Base-by-base conservation (phyloP, 106 monocot species). In the Allium fistulosum region DNA sequence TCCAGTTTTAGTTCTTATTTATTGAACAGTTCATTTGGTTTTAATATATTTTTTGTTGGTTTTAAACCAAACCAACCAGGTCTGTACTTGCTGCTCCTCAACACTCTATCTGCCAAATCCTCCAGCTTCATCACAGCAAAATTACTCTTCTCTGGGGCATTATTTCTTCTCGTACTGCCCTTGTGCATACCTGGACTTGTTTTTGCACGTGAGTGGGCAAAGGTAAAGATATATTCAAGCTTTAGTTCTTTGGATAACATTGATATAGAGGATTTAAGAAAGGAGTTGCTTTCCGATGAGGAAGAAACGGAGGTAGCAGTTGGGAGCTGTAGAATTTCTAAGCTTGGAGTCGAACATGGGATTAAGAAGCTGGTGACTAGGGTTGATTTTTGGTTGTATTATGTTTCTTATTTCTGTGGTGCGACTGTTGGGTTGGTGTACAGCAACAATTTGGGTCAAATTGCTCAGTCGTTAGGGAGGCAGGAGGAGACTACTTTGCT, bases 381-480 rank as follows among this genome's bases (percentile, higher is more conserved):
- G 7, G 9, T 84, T 0, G 94, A 94, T 60, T 94, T 90, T 76
- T 94, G 90, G 90, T 26, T 94, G 2, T 94, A 94, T 68, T 94
- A 90, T 63, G 15, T 57, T 2, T 56, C 84, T 15, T 94, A 94
- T 83, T 90, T 94, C 61, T 94, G 90, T 49, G 94, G 90, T 4
- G 90, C 87, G 3, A 94, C 94, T 6, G 69, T 94, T 0, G 94
- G 94, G 10, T 67, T 94, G 9, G 90, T 90, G n/a, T 94, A 90
- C 73, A 90, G 89, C 69, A 94, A 94, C 72, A 87, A 87, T 61
- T 16, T 94, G 45, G 94, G 94, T 0, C 94, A 94, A 72, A 94
- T 94, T 16, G 81, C 90, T 4, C 82, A 94, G 78, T 90, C 94
- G 2, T 69, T 94, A 14, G 80, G 81, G 6, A 60, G 61, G 72